Conservation (phyloP, 2,329 filamentous ascomycete species). For the Cercospora sojina region DNA sequence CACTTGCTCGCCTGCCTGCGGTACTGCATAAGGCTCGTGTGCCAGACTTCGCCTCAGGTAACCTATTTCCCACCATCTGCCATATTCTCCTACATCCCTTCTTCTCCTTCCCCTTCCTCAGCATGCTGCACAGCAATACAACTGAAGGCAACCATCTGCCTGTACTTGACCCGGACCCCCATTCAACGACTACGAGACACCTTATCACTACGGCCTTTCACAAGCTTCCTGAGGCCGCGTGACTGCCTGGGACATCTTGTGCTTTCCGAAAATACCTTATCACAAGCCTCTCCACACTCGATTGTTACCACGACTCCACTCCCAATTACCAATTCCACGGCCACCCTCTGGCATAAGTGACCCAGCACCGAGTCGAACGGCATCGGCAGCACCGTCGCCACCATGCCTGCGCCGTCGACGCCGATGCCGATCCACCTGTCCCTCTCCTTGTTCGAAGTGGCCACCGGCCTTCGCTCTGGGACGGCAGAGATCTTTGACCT, state of each 20-base stretch:
- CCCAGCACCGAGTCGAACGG: background rate
- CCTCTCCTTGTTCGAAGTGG: constrained; percentile 3
- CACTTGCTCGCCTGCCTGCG: background rate
- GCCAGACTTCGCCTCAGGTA: background rate
- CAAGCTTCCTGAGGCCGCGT: background rate
- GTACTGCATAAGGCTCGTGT: background rate
- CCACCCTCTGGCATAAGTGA: background rate
- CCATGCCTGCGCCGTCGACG: constrained; percentile 1
- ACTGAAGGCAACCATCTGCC: background rate
- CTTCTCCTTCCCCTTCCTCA: background rate
- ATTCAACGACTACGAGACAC: background rate
- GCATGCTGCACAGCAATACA: background rate
- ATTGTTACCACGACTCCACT: background rate
- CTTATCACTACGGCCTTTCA: background rate
- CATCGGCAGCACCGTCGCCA: background rate
- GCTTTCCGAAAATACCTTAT: background rate
- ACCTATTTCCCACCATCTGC: background rate
- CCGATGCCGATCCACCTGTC: constrained; percentile 7
- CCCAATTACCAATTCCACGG: background rate
- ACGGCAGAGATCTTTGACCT: constrained; percentile 15
- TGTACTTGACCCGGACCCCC: background rate
- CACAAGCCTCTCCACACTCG: background rate
- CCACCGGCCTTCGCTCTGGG: constrained; percentile 14
- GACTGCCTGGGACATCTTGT: background rate
- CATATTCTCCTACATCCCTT: background rate